A percentile compares a stretch with the other conserved stretches of the same genome.
Evolutionary conservation across 176 grass and related monocot genomes (phyloP).

Genomic region (Musa schizocarpa): DNA sequence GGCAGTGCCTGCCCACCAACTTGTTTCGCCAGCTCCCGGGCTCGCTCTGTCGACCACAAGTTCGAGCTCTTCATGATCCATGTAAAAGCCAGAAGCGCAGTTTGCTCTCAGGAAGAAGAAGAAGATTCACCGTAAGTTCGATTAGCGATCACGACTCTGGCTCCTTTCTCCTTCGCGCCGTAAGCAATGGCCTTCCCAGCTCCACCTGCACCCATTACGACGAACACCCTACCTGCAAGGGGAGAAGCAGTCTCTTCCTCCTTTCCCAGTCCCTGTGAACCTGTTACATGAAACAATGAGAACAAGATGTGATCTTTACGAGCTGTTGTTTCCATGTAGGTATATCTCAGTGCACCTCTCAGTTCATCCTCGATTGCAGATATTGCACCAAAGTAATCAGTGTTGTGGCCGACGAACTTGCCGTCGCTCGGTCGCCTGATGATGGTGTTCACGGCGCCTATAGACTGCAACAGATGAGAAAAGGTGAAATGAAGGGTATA

Average conservation of each 20-base stretch:
- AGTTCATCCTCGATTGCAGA: slow-evolving; percentile 94
- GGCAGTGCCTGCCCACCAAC: slow-evolving; percentile 61
- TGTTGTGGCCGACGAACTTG: slow-evolving; percentile 87
- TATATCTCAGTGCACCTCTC: slow-evolving; percentile 47
- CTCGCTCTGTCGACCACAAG: slow-evolving; percentile 41
- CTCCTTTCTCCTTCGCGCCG: slow-evolving; percentile 93
- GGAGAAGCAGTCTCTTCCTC: slow-evolving; percentile 29
- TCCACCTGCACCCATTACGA: slow-evolving; percentile 88
- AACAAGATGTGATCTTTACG: not conserved
- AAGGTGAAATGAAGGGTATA: not conserved
- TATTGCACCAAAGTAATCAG: slow-evolving; percentile 89
- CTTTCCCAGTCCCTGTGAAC: not conserved
- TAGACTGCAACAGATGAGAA: slow-evolving; percentile 35
- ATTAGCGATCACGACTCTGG: slow-evolving; percentile 82
- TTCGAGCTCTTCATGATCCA: not conserved
- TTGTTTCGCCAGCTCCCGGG: slow-evolving; percentile 63
- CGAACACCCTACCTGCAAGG: slow-evolving; percentile 56
- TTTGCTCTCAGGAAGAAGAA: not conserved
- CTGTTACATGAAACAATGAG: not conserved
- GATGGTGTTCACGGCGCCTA: slow-evolving; percentile 93
- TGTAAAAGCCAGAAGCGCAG: not conserved
- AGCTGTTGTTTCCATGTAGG: not conserved
- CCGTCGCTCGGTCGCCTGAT: slow-evolving; percentile 59
- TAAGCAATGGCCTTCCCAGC: slow-evolving; percentile 94
- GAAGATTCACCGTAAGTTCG: slow-evolving; percentile 69